Evolutionary conservation across 2,329 filamentous ascomycete genomes (phyloP), one percentile per base, ranked within the genome.

Genomic region (Aspergillus puulaauensis): DNA sequence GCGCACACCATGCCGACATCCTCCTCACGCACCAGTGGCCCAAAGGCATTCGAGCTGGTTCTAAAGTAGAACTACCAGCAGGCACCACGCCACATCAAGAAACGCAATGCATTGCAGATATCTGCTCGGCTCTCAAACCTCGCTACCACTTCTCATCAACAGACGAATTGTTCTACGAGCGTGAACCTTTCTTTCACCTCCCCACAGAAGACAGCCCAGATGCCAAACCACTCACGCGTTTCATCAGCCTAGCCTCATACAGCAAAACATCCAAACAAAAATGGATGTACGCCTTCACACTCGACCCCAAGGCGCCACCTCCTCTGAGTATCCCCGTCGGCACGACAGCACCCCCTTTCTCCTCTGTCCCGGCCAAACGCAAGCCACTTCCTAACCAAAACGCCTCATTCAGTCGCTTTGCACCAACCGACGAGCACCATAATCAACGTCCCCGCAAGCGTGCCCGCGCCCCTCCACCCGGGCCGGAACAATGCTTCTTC

Each of bases 21-120:
- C 81, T 99, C 15, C 78, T 99, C 54, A 98, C 95, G 0, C 85
- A 86, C 35, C 82, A 90, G 66, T 99, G 95, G 95, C 93, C 95
- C 3, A 82, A 86, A 11, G 83, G 82, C 1, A 83, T 98, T 37
- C 86, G 83, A 72, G 82, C 78, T 1, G 86, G 89, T 6, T 93
- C 93, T 3, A 87, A 85, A 45, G 81, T 86, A 2, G 68, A 80
- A 3, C 73, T 89, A n/a, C 79, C 83, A 4, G 82, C 84, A 11
- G 79, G 80, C 4, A 72, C 79, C n/a, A 73, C 76, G 2, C 74
- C 81, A 4, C 79, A 86, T 0, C 66, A 78, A 21, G 81, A 83
- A 56, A 84, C 85, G n/a, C 82, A 86, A 53, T 85, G 87, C 55
- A 80, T 98, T 43, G 86, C 92, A 6, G 90, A 96, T 59, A 81